Evolutionary conservation across 73 alveolate species (phyloP).

Genomic region (Paraurostyla sp.): DNA sequence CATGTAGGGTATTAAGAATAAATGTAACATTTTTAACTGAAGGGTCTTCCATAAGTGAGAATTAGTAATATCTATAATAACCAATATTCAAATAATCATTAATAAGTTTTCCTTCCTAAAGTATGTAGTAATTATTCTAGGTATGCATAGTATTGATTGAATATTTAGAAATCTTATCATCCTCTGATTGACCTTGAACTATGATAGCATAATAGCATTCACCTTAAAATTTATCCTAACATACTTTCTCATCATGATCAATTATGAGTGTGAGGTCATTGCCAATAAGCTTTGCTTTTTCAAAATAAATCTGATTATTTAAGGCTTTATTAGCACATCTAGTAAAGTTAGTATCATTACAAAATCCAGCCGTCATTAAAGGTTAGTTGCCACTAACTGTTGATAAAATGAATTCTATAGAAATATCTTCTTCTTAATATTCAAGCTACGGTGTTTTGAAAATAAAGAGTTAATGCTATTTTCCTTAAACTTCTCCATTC

Average conservation of each 20-base stretch:
- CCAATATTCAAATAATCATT: background rate
- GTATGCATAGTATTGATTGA: background rate
- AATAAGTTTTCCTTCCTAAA: conserved; percentile 18
- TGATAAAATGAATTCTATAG: conserved; percentile 4
- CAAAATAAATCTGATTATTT: background rate
- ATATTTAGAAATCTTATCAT: background rate
- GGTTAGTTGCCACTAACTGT: conserved; percentile 6
- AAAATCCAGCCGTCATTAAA: background rate
- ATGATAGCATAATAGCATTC: conserved; percentile 41
- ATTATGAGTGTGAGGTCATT: background rate
- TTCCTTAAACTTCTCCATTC: background rate
- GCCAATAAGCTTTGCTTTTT: conserved; percentile 1
- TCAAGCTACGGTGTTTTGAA: conserved; percentile 4
- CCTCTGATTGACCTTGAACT: conserved; percentile 3
- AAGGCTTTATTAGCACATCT: background rate
- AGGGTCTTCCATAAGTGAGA: background rate
- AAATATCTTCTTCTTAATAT: background rate
- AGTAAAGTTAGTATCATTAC: background rate
- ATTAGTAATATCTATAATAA: background rate
- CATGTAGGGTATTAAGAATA: conserved; percentile 41
- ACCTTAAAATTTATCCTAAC: background rate
- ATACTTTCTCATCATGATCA: conserved; percentile 52
- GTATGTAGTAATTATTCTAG: conserved; percentile 4
- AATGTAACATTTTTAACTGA: background rate
- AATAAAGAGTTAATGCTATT: background rate